phyloP scores from a whole-genome alignment of 1,284 basidiomycete species.

The Ganoderma sinense region DNA sequence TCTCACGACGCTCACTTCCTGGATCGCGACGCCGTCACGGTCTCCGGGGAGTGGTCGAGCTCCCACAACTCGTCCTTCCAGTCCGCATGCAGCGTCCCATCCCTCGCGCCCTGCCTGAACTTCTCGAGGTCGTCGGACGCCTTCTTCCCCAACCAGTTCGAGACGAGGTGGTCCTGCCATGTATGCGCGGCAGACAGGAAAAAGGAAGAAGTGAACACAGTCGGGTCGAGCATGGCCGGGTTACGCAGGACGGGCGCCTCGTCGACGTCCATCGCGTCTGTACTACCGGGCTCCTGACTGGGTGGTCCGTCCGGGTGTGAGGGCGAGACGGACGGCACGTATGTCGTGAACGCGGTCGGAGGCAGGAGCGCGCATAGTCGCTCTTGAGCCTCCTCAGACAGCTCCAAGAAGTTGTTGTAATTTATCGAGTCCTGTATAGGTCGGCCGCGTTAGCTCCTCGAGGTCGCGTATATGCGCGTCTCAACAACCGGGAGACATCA shows the following conservation, averaged over 20 bases:
- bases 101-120: conserved; percentile 50
- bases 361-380: conserved; percentile 54
- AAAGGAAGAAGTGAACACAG: conserved; percentile 58
- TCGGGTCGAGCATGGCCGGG: conserved; percentile 44
- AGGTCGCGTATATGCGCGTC: neutral
- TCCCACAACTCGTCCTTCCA: conserved; percentile 73
- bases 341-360: conserved; percentile 55
- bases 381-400: conserved; percentile 52
- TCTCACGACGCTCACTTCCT: conserved; percentile 5
- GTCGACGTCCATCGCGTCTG: conserved; percentile 41
- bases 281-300: neutral
- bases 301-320: conserved; percentile 48
- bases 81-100: conserved; percentile 56
- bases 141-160: conserved; percentile 55
- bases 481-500: neutral
- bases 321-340: conserved; percentile 43
- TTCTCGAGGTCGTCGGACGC: conserved; percentile 51
- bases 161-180: conserved; percentile 66
- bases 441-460: conserved; percentile 13
- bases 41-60: conserved; percentile 42
- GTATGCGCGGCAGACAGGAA: conserved; percentile 62
- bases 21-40: conserved; percentile 12
- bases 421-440: conserved; percentile 58
- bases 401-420: conserved; percentile 53
- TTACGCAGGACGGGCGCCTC: conserved; percentile 5